A percentile compares a stretch with the other conserved stretches of the same genome.
Conservation (phyloP, 495 filamentous ascomycete genomes). For the Pyronema omphalodes region DNA sequence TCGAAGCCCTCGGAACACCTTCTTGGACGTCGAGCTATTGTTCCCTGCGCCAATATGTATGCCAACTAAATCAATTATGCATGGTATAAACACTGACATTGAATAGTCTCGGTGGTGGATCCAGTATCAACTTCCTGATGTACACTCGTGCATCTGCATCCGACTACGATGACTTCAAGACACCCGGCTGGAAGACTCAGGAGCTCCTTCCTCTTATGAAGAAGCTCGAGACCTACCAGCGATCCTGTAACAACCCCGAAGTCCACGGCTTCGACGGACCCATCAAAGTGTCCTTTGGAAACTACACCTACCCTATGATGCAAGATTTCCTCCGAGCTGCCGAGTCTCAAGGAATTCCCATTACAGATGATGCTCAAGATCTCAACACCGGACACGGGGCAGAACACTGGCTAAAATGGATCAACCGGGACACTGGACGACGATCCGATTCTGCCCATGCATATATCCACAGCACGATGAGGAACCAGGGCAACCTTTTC, state of each 20-base stretch:
- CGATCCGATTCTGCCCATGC: slow-evolving; percentile 60
- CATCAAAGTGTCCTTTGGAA: slow-evolving; percentile 74
- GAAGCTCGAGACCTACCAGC: slow-evolving; percentile 72
- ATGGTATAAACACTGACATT: slow-evolving; percentile 17
- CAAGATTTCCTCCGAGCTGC: slow-evolving; percentile 61
- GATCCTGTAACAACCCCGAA: slow-evolving; percentile 54
- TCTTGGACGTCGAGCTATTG: slow-evolving; percentile 50
- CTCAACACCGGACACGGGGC: slow-evolving; percentile 39
- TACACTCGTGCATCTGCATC: slow-evolving; percentile 67
- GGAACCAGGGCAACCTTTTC: slow-evolving; percentile 51
- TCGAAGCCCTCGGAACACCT: slow-evolving; percentile 49
- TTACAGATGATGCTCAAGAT: slow-evolving; percentile 51
- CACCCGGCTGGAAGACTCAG: slow-evolving; percentile 63
- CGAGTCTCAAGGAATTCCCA: slow-evolving; percentile 58
- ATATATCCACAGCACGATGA: slow-evolving; percentile 50
- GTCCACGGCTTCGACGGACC: slow-evolving; percentile 64
- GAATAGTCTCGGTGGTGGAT: slow-evolving; percentile 40
- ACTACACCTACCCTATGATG: slow-evolving; percentile 28
- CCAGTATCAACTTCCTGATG: slow-evolving; percentile 73
- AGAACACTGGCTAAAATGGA: slow-evolving; percentile 45
- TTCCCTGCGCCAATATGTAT: slow-evolving; percentile 61
- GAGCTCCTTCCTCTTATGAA: slow-evolving; percentile 64
- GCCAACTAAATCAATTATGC: slow-evolving; percentile 63
- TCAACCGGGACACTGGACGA: slow-evolving; percentile 44
- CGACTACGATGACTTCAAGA: slow-evolving; percentile 71